Evolutionary conservation across 2,329 filamentous ascomycete genomes (phyloP), one percentile per base, ranked within the genome.

Genomic region (Decorospora gaudefroyi): DNA sequence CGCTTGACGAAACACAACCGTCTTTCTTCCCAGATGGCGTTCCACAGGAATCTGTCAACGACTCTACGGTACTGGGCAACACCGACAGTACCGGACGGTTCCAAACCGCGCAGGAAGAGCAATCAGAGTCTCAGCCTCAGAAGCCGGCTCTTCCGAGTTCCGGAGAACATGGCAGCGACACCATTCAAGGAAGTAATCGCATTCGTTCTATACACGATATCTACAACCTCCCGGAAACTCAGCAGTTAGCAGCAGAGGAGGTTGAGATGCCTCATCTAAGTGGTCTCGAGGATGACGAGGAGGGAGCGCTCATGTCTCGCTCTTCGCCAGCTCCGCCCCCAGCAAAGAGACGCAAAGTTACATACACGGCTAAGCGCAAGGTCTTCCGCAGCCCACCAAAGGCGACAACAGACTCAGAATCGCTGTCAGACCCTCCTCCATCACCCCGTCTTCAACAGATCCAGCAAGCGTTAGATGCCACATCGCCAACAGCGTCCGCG

Each of bases 81-180:
- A 62, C 49, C 4, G 57, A 59, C 17, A 63, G 52, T 31, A 63
- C 54, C 3, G 56, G 54, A 11, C 37, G 29, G 3, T 66, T 60
- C 13, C 48, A 62, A 7, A 67, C 72, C n/a, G 73, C 72, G 12
- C 65, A 61, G 32, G 72, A 74, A 28, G 66, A 74, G 30, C 55
- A 68, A 6, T 64, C 65, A 11, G 50, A 45, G 5, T 66, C 60
- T 8, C 50, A 58, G 13, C 26, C 13, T 45, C 63, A 55, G 13
- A 42, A 45, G 22, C 35, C 29, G 1, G 49, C 37, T 18, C 53
- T 31, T n/a, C 30, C 42, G 10, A 49, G 43, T 18, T 53, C 51
- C 7, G 55, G 49, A 31, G 53, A 59, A 4, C 46, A 50, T 15
- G 51, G 43, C 15, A 59, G 52, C 18, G 51, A 57, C 30, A 27